Percentiles rank a stretch among this genome's conserved stretches.
phyloP scores from a whole-genome alignment of 1,284 basidiomycete genomes.

The Sparassis latifolia region DNA sequence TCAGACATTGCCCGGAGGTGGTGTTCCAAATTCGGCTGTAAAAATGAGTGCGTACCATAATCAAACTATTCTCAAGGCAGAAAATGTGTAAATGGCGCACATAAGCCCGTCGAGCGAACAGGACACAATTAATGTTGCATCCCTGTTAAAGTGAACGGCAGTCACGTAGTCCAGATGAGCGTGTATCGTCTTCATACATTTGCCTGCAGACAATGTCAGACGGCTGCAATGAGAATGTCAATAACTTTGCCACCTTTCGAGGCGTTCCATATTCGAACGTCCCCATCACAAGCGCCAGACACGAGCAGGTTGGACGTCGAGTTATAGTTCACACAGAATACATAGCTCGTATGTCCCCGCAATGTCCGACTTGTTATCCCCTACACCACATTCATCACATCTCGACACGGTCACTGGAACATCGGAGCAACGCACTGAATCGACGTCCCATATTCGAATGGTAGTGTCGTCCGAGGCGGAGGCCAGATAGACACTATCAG shows the following conservation, averaged over 20 bases:
- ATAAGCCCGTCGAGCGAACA: constrained; percentile 92
- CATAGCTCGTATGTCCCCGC: constrained; percentile 81
- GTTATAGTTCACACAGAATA: constrained; percentile 91
- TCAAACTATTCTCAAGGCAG: background rate
- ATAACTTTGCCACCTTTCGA: constrained; percentile 49
- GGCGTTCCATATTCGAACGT: constrained; percentile 89
- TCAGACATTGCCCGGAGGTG: constrained; percentile 88
- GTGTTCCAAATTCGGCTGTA: constrained; percentile 92
- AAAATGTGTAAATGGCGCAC: constrained; percentile 38
- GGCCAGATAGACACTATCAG: constrained; percentile 75
- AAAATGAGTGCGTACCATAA: background rate
- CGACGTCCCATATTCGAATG: constrained; percentile 81
- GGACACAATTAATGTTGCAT: constrained; percentile 88
- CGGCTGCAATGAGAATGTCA: background rate
- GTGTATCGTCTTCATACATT: constrained; percentile 76
- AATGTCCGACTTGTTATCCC: constrained; percentile 62
- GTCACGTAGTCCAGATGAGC: constrained; percentile 96
- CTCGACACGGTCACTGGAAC: constrained; percentile 1
- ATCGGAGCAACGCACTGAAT: constrained; percentile 40
- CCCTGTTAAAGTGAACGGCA: constrained; percentile 88
- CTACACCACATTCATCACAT: constrained; percentile 31
- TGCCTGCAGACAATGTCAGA: constrained; percentile 38
- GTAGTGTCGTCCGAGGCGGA: constrained; percentile 89
- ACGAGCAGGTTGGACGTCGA: constrained; percentile 82
- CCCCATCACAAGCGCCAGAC: constrained; percentile 90